Percentiles rank a stretch among this genome's conserved stretches.
Conservation (phyloP, 768 basidiomycete species). For the Tylopilus subfusipes region DNA sequence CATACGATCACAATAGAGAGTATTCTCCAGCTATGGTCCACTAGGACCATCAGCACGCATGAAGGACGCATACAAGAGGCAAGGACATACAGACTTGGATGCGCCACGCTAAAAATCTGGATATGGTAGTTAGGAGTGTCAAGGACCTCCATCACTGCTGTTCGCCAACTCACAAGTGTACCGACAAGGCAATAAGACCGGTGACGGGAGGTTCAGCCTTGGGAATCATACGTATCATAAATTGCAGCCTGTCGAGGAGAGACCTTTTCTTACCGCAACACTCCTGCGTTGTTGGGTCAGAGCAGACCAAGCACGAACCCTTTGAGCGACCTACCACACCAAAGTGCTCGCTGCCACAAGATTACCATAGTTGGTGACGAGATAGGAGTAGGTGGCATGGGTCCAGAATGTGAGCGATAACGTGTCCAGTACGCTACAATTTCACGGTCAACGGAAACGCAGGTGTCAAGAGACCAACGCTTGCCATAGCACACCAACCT, state of each 20-base stretch:
- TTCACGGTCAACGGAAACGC: not conserved
- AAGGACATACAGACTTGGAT: not conserved
- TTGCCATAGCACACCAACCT: slow-evolving; percentile 1
- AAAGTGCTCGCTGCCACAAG: not conserved
- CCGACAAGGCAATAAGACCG: not conserved
- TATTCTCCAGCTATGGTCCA: not conserved
- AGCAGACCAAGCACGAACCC: not conserved
- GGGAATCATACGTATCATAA: not conserved
- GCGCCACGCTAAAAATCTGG: slow-evolving; percentile 3
- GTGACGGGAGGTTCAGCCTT: slow-evolving; percentile 2
- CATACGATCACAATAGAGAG: not conserved
- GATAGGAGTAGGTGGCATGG: not conserved
- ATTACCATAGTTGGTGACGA: not conserved
- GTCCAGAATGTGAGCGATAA: slow-evolving; percentile 1
- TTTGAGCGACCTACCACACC: not conserved
- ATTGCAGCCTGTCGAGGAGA: not conserved
- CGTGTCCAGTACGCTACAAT: not conserved
- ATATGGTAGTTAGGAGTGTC: not conserved
- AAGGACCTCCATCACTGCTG: not conserved
- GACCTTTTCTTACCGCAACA: not conserved
- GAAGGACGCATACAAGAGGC: not conserved
- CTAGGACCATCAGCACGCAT: not conserved
- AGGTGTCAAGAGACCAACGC: not conserved
- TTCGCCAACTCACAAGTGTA: not conserved
- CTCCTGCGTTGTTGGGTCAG: not conserved